phyloP scores from a whole-genome alignment of 768 basidiomycete genomes.

The Rhizopogon roseolus region DNA sequence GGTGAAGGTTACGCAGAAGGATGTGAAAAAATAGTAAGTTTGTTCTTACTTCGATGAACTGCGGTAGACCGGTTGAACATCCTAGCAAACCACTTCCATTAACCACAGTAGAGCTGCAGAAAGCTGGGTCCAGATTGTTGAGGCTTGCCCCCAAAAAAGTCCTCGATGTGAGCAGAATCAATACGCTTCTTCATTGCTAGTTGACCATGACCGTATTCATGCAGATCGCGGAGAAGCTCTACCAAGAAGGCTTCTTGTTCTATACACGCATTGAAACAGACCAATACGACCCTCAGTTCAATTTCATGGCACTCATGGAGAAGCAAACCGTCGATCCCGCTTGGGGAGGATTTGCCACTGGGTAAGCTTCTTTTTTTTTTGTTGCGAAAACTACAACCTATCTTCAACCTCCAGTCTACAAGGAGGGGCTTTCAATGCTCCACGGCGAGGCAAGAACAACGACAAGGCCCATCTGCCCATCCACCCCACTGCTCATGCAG shows the following conservation, averaged over 20 bases:
- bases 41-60: neutral
- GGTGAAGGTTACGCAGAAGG: conserved; percentile 75
- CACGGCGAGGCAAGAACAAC: conserved; percentile 89
- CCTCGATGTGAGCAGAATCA: conserved; percentile 64
- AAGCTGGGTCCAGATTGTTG: conserved; percentile 88
- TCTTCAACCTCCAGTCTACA: conserved; percentile 47
- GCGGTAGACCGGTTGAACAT: neutral
- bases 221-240: conserved; percentile 89
- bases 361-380: conserved; percentile 39
- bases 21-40: conserved; percentile 87
- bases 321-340: conserved; percentile 78
- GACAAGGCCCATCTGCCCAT: conserved; percentile 99
- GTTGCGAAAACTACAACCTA: neutral
- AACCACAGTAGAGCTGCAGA: conserved; percentile 96
- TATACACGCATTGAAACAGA: conserved; percentile 99
- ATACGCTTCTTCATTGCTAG: neutral
- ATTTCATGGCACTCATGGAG: conserved; percentile 79
- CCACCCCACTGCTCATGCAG: conserved; percentile 89
- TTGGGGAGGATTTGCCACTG: conserved; percentile 85
- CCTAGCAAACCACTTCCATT: conserved; percentile 93
- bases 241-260: conserved; percentile 91
- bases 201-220: neutral
- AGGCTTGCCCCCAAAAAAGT: conserved; percentile 86
- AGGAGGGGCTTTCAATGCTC: conserved; percentile 66
- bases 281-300: conserved; percentile 91